phyloP scores from a whole-genome alignment of 2,329 filamentous ascomycete genomes.

The Lachnellula willkommii region DNA sequence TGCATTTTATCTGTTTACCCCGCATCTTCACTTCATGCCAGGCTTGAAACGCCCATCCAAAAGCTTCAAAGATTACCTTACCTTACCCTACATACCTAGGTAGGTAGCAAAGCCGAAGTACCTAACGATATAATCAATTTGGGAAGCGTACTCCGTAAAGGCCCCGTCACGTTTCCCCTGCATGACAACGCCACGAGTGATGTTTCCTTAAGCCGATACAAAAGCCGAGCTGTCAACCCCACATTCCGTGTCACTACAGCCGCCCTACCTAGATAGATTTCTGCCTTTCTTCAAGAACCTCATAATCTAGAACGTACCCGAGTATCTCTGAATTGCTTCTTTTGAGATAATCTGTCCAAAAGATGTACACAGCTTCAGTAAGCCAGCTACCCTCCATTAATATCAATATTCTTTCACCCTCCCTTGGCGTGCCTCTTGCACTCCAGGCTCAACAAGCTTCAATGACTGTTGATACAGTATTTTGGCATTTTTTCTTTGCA shows the following conservation, averaged over 20 bases:
- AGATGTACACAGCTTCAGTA: conserved; percentile 53
- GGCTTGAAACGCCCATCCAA: too few relatives aligned
- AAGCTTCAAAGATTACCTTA: too few relatives aligned
- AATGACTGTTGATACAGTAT: background rate
- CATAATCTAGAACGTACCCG: background rate
- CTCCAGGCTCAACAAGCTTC: background rate
- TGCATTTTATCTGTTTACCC: too few relatives aligned
- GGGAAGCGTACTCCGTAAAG: background rate
- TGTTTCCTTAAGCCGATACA: background rate
- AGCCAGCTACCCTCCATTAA: background rate
- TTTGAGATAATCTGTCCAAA: background rate
- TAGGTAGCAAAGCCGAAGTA: too few relatives aligned
- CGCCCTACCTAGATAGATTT: too few relatives aligned
- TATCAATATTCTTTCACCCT: background rate
- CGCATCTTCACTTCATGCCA: too few relatives aligned
- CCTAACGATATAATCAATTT: background rate
- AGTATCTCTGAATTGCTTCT: background rate
- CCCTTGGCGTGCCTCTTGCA: background rate
- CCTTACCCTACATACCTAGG: too few relatives aligned
- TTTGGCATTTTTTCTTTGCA: background rate
- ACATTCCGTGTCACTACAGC: background rate
- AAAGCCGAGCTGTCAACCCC: conserved; percentile 3
- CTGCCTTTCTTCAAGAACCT: too few relatives aligned
- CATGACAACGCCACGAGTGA: background rate
- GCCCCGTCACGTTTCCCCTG: background rate